A percentile compares a stretch with the other conserved stretches of the same genome.
Evolutionary conservation across 495 filamentous ascomycete species (phyloP).

Genomic region (Chaetomium cochliodes): DNA sequence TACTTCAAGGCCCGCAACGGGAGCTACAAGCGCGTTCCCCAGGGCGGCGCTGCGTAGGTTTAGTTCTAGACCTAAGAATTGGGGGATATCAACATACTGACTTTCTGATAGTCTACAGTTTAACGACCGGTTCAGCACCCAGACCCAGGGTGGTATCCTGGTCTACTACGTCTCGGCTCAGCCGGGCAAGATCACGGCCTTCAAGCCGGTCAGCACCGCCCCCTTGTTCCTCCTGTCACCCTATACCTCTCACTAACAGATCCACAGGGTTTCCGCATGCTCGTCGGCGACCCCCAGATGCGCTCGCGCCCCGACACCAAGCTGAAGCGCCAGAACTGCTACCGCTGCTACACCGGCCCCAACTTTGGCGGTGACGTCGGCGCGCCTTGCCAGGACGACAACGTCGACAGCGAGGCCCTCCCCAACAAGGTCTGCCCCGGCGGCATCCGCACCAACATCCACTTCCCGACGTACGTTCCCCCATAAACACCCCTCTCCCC

Average conservation of each 20-base stretch:
- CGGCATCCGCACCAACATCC: constrained; percentile 54
- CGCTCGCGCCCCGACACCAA: constrained; percentile 41
- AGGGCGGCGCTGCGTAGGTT: constrained; percentile 42
- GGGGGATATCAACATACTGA: not conserved
- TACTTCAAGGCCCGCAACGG: constrained; percentile 52
- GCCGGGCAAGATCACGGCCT: constrained; percentile 53
- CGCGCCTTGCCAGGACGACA: constrained; percentile 46
- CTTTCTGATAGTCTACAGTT: constrained; percentile 35
- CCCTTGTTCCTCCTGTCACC: not conserved
- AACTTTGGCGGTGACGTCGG: constrained; percentile 48
- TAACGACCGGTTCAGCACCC: constrained; percentile 49
- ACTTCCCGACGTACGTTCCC: constrained; percentile 49
- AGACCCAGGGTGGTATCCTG: constrained; percentile 49
- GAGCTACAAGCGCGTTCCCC: constrained; percentile 49
- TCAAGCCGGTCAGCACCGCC: constrained; percentile 45
- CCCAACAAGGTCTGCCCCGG: constrained; percentile 44
- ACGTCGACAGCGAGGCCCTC: constrained; percentile 42
- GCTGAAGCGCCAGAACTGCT: constrained; percentile 48
- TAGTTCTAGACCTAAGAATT: not conserved
- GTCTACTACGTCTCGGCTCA: constrained; percentile 56
- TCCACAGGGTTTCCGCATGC: constrained; percentile 54
- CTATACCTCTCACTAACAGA: not conserved
- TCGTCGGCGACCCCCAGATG: constrained; percentile 48
- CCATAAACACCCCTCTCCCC: too few species aligned
- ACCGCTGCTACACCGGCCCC: constrained; percentile 51